Evolutionary conservation across 116 monocot genomes (phyloP).

Genomic region (Dioscorea cayenensis): DNA sequence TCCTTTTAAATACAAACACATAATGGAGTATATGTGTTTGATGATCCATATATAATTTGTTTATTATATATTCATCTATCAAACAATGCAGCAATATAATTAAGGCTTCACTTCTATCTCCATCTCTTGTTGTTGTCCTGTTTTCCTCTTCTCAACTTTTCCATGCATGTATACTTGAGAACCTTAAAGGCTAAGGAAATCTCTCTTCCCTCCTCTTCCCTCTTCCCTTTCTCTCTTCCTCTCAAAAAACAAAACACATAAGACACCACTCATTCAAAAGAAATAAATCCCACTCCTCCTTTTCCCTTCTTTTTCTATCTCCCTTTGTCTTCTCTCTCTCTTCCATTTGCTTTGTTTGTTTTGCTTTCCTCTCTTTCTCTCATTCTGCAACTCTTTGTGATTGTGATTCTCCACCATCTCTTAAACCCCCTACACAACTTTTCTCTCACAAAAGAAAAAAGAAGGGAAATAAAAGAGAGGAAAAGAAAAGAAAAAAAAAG

Average conservation of each 20-base stretch:
- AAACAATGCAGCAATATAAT: neutral
- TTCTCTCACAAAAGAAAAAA: constrained; percentile 14
- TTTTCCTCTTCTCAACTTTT: neutral
- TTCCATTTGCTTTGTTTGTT: constrained; percentile 4
- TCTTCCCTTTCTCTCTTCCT: neutral
- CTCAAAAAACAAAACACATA: neutral
- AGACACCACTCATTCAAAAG: constrained; percentile 5
- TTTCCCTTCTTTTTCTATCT: constrained; percentile 8
- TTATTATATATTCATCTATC: neutral
- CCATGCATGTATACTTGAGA: neutral
- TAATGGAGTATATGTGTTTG: neutral
- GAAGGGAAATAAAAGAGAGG: constrained; percentile 9
- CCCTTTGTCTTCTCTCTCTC: constrained; percentile 3
- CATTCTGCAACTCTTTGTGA: constrained; percentile 17
- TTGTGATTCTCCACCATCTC: constrained; percentile 39
- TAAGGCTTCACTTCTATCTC: neutral
- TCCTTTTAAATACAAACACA: neutral
- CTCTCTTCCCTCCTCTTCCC: neutral
- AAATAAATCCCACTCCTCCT: constrained; percentile 9
- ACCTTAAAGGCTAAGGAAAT: neutral
- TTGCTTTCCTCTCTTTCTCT: neutral
- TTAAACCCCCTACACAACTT: constrained; percentile 24
- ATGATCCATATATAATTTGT: neutral
- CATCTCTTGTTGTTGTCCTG: neutral
- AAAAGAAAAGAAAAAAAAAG: too few species aligned